A percentile compares a stretch with the other conserved stretches of the same genome.
Evolutionary conservation across 345 rosid species (phyloP).

Genomic region (Leavenworthia alabamica): DNA sequence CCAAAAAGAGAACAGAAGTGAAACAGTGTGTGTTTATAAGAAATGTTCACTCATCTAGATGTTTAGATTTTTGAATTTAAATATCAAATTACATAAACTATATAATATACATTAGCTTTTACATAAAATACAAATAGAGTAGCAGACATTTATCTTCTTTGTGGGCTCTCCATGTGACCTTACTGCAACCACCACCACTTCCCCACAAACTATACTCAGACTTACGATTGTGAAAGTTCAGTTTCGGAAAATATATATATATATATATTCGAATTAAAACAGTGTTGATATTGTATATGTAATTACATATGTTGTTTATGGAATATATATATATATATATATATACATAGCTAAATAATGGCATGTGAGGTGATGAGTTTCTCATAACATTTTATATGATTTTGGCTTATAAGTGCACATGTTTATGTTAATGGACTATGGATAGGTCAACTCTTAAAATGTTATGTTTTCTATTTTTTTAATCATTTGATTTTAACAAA

Average conservation of each 20-base stretch:
- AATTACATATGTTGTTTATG: neutral
- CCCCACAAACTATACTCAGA: slow-evolving; percentile 14
- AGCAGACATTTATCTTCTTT: slow-evolving; percentile 30
- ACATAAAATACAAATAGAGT: slow-evolving; percentile 22
- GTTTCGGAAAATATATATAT: neutral
- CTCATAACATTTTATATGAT: slow-evolving; percentile 13
- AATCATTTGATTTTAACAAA: neutral
- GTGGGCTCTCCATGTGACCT: slow-evolving; percentile 57
- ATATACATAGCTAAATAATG: slow-evolving; percentile 3
- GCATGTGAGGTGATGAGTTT: slow-evolving; percentile 19
- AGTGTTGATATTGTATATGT: neutral
- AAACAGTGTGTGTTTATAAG: slow-evolving; percentile 34
- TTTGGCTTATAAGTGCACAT: slow-evolving; percentile 38
- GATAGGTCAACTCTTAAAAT: slow-evolving; percentile 27
- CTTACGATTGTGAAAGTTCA: slow-evolving; percentile 17
- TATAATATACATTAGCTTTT: slow-evolving; percentile 19
- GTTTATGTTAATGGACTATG: slow-evolving; percentile 29
- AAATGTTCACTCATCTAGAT: slow-evolving; percentile 24
- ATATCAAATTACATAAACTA: slow-evolving; percentile 10
- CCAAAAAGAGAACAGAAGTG: slow-evolving; percentile 45
- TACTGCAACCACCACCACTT: slow-evolving; percentile 44
- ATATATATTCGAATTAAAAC: neutral
- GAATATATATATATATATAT: slow-evolving; percentile 10
- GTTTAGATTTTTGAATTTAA: no score
- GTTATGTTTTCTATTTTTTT: slow-evolving; percentile 6